A percentile compares a stretch with the other conserved stretches of the same genome.
These are phyloP conservation scores for Glycine soja DNA, from an alignment of 306 rosid genomes.

Conservation along the genomic window DNA sequence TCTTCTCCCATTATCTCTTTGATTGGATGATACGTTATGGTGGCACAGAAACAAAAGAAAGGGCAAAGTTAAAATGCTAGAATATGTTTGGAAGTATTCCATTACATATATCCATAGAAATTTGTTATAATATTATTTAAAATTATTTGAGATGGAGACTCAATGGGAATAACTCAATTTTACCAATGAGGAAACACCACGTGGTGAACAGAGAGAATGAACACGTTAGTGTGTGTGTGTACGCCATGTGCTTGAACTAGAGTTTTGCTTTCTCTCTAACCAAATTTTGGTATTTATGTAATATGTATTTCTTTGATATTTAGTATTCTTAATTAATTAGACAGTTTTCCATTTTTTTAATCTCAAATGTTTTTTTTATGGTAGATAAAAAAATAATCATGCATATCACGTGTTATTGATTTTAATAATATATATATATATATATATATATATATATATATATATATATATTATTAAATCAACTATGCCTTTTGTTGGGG, in stretches of 20 bases:
- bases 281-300: too few species aligned
- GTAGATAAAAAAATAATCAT: background rate
- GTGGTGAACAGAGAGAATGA: background rate
- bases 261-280: too few species aligned
- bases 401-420: background rate
- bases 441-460: too few species aligned
- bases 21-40: slow-evolving; percentile 66
- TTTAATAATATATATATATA: background rate
- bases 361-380: background rate
- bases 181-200: slow-evolving; percentile 42
- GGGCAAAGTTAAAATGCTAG: slow-evolving; percentile 47
- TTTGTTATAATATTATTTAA: slow-evolving; percentile 1
- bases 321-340: background rate
- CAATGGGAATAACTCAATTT: background rate
- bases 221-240: slow-evolving; percentile 22
- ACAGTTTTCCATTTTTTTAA: background rate
- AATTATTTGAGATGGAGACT: slow-evolving; percentile 5
- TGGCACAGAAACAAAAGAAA: slow-evolving; percentile 58
- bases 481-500: too few species aligned
- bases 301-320: too few species aligned
- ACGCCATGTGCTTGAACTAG: background rate
- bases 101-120: slow-evolving; percentile 41
- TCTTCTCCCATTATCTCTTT: slow-evolving; percentile 64
- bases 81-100: slow-evolving; percentile 63
- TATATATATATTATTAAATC: too few species aligned